phyloP scores from a whole-genome alignment of 176 grass and related monocot genomes.

The Pontederia crassipes region DNA sequence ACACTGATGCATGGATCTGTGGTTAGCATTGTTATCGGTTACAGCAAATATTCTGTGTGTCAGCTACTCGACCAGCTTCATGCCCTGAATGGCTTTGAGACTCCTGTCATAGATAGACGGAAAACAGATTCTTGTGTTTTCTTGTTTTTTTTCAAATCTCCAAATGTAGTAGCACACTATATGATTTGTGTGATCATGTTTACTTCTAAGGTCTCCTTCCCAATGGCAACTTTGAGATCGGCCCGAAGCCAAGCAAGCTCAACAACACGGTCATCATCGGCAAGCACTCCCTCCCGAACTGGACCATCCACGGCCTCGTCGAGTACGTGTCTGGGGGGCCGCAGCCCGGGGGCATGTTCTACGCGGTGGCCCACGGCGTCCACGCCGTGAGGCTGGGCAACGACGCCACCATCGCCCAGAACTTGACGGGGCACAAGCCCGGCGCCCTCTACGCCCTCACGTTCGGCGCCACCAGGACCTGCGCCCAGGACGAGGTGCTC shows the following conservation, averaged over 20 bases:
- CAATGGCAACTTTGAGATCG: constrained; percentile 93
- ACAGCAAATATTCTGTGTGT: too few species aligned
- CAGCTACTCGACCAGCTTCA: too few species aligned
- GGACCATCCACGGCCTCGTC: constrained; percentile 60
- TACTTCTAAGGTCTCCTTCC: constrained; percentile 42
- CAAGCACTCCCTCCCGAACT: constrained; percentile 76
- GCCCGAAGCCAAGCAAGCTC: constrained; percentile 43
- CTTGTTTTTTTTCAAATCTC: neutral
- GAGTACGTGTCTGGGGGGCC: constrained; percentile 83
- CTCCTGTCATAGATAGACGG: neutral
- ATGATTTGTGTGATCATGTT: neutral
- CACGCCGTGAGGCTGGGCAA: constrained; percentile 79
- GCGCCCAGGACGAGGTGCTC: constrained; percentile 78
- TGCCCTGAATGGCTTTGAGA: too few species aligned
- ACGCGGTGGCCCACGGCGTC: constrained; percentile 67
- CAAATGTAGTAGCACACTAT: neutral
- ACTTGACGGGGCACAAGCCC: constrained; percentile 54
- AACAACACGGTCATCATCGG: constrained; percentile 86
- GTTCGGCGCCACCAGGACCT: constrained; percentile 85
- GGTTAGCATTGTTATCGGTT: too few species aligned
- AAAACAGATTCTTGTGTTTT: neutral
- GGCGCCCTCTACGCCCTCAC: constrained; percentile 82
- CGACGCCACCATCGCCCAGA: constrained; percentile 63
- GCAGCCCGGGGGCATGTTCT: constrained; percentile 88
- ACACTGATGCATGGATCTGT: too few species aligned